A percentile compares a stretch with the other conserved stretches of the same genome.
Evolutionary conservation across 768 basidiomycete species (phyloP).

Genomic region (Hericium erinaceus): DNA sequence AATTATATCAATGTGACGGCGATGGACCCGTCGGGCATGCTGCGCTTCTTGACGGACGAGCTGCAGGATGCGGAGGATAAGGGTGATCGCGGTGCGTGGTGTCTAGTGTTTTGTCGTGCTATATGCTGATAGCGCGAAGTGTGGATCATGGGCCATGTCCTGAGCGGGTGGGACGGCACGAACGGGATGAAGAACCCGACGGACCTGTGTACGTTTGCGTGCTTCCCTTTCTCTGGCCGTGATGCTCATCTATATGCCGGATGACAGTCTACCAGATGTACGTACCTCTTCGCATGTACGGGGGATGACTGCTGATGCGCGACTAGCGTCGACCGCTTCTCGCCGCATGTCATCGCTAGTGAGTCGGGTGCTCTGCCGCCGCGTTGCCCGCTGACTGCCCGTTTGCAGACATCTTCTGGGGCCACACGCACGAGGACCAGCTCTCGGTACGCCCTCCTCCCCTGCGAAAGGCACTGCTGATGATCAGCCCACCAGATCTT

Average conservation of each 20-base stretch:
- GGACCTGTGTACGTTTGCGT: conserved; percentile 46
- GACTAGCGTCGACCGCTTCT: conserved; percentile 62
- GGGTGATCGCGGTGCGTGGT: conserved; percentile 53
- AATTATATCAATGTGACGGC: conserved; percentile 68
- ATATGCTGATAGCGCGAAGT: conserved; percentile 20
- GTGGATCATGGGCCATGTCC: conserved; percentile 48
- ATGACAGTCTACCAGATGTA: conserved; percentile 41
- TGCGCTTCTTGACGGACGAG: conserved; percentile 70
- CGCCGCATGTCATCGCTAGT: conserved; percentile 73
- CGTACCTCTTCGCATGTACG: conserved; percentile 3
- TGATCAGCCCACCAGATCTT: conserved; percentile 37
- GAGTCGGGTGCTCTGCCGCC: conserved; percentile 19
- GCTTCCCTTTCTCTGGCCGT: not conserved
- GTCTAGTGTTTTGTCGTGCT: not conserved
- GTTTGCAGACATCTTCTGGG: conserved; percentile 59
- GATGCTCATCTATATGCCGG: not conserved
- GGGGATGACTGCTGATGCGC: not conserved
- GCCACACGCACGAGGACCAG: conserved; percentile 72
- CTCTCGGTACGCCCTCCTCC: conserved; percentile 34
- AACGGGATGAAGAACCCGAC: conserved; percentile 58
- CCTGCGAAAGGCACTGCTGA: no score
- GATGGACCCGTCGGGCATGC: conserved; percentile 65
- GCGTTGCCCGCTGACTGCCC: conserved; percentile 3
- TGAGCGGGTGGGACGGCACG: conserved; percentile 62
- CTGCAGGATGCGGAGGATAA: conserved; percentile 71